Evolutionary conservation across 2,329 filamentous ascomycete genomes (phyloP), one percentile per base, ranked within the genome.

Genomic region (Cordyceps pruinosa): DNA sequence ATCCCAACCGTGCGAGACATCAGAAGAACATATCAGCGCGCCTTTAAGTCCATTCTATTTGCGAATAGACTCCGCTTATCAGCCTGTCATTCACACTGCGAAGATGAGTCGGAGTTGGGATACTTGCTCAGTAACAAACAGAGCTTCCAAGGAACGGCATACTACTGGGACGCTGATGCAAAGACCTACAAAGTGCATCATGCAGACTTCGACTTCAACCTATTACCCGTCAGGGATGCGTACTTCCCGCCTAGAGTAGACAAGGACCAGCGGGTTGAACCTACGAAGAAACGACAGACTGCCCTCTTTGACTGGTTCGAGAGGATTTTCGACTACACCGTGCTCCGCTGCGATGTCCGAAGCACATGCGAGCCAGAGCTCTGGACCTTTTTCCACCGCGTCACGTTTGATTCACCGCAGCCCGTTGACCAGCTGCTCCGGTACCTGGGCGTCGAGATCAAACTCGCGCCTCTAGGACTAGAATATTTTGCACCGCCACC

Each of bases 231-330:
- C 28, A n/a, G 17, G 5, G 54, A 56, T 41, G 54, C 45, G 10
- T 56, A 48, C 47, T n/a, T 30, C 13, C 44, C 54, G 17, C 54
- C 54, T 9, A 21, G 17, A 9, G 30, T 15, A n/a, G 10, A 19
- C n/a, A 23, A n/a, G n/a, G 52, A 56, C 32, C 39, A 13, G 34
- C 41, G 52, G 4, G 52, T 47, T 19, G 3, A 35, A 15, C 52
- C 54, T 13, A 30, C 42, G 5, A 13, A 41, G 23, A 56, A 56
- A 23, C 54, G 54, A 6, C 45, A 42, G 35, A 39, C 34, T 13
- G 54, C 54, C n/a, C 44, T 56, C 21, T 56, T 56, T 56, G 54
- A 56, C 17, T 56, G 54, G 54, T 56, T 35, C 12, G 54, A 56
- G 13, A 39, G 45, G 7, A 9, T 56, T 9, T 56, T 56, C 25